These are phyloP conservation scores for Termitomyces sp. DNA, from an alignment of 768 basidiomycete species.

Conservation along the genomic window DNA sequence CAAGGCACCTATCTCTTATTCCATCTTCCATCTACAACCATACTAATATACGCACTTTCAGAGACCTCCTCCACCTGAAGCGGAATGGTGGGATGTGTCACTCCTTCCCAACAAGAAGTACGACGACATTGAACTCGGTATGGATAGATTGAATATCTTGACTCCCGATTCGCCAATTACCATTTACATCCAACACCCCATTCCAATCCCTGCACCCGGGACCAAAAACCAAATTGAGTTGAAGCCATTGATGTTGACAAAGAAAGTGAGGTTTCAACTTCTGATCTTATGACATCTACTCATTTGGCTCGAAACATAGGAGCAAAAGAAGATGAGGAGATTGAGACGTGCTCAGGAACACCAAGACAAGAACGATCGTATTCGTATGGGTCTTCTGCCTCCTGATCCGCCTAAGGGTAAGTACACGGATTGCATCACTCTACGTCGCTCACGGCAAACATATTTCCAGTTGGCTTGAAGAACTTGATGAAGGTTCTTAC, in stretches of 20 bases:
- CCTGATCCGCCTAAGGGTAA: constrained; percentile 93
- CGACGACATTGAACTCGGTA: constrained; percentile 58
- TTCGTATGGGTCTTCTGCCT: constrained; percentile 93
- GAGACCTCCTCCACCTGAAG: constrained; percentile 81
- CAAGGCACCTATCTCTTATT: constrained; percentile 45
- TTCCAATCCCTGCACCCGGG: constrained; percentile 86
- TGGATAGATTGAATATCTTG: constrained; percentile 57
- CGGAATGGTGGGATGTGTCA: constrained; percentile 97
- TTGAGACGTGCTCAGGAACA: constrained; percentile 81
- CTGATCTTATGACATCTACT: neutral
- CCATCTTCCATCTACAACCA: neutral
- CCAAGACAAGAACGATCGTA: constrained; percentile 91
- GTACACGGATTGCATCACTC: constrained; percentile 11
- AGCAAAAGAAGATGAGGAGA: constrained; percentile 97
- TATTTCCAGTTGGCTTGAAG: constrained; percentile 69
- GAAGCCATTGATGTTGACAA: constrained; percentile 88
- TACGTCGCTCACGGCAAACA: neutral
- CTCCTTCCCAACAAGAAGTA: constrained; percentile 79
- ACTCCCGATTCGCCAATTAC: constrained; percentile 72
- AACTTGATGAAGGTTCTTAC: constrained; percentile 98
- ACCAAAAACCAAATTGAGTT: constrained; percentile 77
- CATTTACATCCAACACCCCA: constrained; percentile 93
- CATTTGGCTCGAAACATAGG: constrained; percentile 33
- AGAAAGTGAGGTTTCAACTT: constrained; percentile 51
- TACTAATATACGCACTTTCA: constrained; percentile 20